These are phyloP conservation scores for Fusarium denticulatum DNA, from an alignment of 2,329 filamentous ascomycete species.

Conservation along the genomic window DNA sequence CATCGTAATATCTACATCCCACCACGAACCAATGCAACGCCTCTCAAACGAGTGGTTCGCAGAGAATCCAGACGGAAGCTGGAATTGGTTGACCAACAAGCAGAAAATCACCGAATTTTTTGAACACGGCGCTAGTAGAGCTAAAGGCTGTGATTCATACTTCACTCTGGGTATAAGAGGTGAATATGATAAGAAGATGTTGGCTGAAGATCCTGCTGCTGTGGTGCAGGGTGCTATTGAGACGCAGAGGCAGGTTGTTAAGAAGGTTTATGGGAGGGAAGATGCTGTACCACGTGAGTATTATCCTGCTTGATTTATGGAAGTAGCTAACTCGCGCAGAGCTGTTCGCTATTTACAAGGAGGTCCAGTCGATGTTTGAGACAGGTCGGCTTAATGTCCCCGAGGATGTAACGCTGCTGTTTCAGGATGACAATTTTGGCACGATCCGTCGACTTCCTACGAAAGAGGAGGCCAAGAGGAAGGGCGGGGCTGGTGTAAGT, in stretches of 20 bases:
- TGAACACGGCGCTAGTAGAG: constrained; percentile 13
- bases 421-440: constrained; percentile 71
- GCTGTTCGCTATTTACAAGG: constrained; percentile 73
- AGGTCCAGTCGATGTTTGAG: constrained; percentile 71
- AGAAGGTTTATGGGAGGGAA: constrained; percentile 58
- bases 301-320: accelerated
- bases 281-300: constrained; percentile 54
- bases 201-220: constrained; percentile 17
- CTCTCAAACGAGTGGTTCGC: constrained; percentile 32
- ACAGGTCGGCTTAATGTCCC: constrained; percentile 64
- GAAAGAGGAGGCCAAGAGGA: constrained; percentile 60
- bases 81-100: constrained; percentile 30
- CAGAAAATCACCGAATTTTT: constrained; percentile 26
- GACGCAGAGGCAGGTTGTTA: constrained; percentile 64
- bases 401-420: constrained; percentile 70
- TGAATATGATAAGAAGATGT: constrained; percentile 26
- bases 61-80: constrained; percentile 13
- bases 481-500: constrained; percentile 65
- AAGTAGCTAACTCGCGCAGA: constrained; percentile 48
- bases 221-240: constrained; percentile 24
- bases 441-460: constrained; percentile 67
- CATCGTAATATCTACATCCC: constrained; percentile 23
- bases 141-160: constrained; percentile 14
- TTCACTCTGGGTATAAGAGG: constrained; percentile 31
- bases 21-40: constrained; percentile 33